Base-by-base conservation (phyloP, 805 yeast genomes). In the Kodamaea fukazawae region DNA sequence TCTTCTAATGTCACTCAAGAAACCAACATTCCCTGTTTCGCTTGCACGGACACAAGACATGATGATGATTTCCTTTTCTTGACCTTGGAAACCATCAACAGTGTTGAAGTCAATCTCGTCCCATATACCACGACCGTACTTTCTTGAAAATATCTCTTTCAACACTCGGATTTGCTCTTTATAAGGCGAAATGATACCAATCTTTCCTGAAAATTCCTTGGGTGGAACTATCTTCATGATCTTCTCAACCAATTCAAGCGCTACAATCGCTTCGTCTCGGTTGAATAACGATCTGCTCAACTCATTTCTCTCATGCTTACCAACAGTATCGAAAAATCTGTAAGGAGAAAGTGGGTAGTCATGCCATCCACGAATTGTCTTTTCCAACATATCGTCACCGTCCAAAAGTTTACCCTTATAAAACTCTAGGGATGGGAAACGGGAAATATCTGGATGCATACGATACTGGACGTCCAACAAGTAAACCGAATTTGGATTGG, bases 31-130 rank as follows among this genome's bases (percentile, higher is more conserved):
- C 7, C 73, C 76, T 10, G 75, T 69, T 34, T 80, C 83, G 45
- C 73, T 70, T 0, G 98, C 96, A 53, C 99, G 77, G 3, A 93
- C 99, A 77, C 98, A 91, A 0, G 98, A 89, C 71, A 93, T 83
- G 35, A 93, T 77, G 46, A 93, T 87, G 34, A 93, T 79, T 47
- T 91, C 97, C 60, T 91, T 93, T 57, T 93, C 99, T 61, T 93
- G 98, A 40, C 69, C 97, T 67, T 89, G 99, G 58, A 90, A 93
- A 1, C 98, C 99, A 72, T 93, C 99, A 44, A 93, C 89, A 0
- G 99, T 88, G 55, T 90, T 89, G 64, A 93, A 89, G 55, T 86
- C 95, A 35, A 95, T 79, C 38, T 77, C 81, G 22, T 76, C 71
- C 13, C 74, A 58, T 25, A 91, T 83, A 3, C 66, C 54, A 2